Evolutionary conservation across 371 early-diverging fungal genomes (phyloP).

Genomic region (Syncephalastrum sp.): DNA sequence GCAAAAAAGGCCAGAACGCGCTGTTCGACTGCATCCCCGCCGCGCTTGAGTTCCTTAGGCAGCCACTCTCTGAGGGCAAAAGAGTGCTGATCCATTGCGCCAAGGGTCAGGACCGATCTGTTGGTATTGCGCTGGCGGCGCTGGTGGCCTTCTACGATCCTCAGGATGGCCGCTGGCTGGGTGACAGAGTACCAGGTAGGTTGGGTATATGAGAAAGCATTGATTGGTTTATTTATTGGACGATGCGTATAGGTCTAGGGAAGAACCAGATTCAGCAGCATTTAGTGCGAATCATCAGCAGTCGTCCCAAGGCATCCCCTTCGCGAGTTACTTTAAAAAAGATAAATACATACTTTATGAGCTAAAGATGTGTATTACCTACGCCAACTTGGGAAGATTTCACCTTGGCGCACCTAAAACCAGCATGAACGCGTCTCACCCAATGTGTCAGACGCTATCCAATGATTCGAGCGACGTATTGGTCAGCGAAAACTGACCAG

Average conservation of each 20-base stretch:
- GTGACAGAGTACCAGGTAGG: not conserved
- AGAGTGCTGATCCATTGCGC: conserved; percentile 58
- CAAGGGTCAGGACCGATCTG: conserved; percentile 69
- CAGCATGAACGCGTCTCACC: too few species aligned
- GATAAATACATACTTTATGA: conserved; percentile 28
- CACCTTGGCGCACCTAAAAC: too few species aligned
- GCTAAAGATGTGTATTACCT: not conserved
- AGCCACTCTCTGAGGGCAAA: conserved; percentile 25
- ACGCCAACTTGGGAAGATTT: too few species aligned
- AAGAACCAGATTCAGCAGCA: conserved; percentile 67
- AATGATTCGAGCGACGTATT: too few species aligned
- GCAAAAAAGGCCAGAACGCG: conserved; percentile 69
- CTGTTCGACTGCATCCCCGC: conserved; percentile 53
- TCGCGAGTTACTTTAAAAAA: conserved; percentile 25
- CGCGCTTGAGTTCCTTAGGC: conserved; percentile 49
- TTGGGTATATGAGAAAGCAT: too few species aligned
- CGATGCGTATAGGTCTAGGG: not conserved
- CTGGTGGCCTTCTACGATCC: conserved; percentile 57
- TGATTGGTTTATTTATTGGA: too few species aligned
- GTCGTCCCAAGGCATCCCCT: conserved; percentile 41
- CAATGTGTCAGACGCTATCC: too few species aligned
- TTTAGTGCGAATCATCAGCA: conserved; percentile 66
- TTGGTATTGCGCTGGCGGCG: conserved; percentile 73
- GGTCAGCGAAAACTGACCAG: too few species aligned
- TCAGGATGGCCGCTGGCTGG: conserved; percentile 18